Base-by-base conservation (phyloP, 306 rosid species). In the Glycine latifolia region DNA sequence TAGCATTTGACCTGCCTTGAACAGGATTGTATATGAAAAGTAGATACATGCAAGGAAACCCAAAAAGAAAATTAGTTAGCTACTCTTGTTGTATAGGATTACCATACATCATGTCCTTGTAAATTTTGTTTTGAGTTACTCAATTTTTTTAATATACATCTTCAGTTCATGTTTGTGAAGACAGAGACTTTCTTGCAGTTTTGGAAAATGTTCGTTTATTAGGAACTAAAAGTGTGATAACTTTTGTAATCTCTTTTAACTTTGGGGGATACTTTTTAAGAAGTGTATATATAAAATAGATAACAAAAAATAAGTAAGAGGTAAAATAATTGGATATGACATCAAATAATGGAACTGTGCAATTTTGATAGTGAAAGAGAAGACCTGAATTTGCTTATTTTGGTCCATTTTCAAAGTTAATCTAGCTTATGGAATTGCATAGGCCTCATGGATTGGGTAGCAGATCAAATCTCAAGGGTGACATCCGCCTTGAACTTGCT, bases 111-210 rank as follows among this genome's bases (percentile, higher is more conserved):
- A 33, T n/a, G 35, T 53, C 48, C 70, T 43, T 44, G 78, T 16
- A 80, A 71, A 71, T 48, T 80, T 80, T 80, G 55, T n/a, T n/a
- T 26, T 39, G 43, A 49, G 13, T 26, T 0, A 26, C 60, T 48
- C 44, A 70, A 20, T 12, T 48, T 70, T 48, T 48, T 43, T 26
- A 7, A 70, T 11, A 49, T 26, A 49, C 11, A 48, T n/a, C 15
- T 16, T 44, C 37, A 10, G 16, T 20, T 47, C 56, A 6, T 69
- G 74, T 69, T 26, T 43, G 53, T 44, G 39, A 68, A 46, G 39
- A 68, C 0, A 14, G 44, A 15, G 7, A 10, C 4, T n/a, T 8
- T 47, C 54, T 44, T 44, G 39, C 10, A 67, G 72, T 67, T 41
- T 17, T 68, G n/a, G 33, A n/a, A 67, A 37, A 35, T 13, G 20